Percentiles rank a stretch among this genome's conserved stretches.
Evolutionary conservation across 2,329 filamentous ascomycete species (phyloP).

Genomic region (Verticillium zaregamsianum): DNA sequence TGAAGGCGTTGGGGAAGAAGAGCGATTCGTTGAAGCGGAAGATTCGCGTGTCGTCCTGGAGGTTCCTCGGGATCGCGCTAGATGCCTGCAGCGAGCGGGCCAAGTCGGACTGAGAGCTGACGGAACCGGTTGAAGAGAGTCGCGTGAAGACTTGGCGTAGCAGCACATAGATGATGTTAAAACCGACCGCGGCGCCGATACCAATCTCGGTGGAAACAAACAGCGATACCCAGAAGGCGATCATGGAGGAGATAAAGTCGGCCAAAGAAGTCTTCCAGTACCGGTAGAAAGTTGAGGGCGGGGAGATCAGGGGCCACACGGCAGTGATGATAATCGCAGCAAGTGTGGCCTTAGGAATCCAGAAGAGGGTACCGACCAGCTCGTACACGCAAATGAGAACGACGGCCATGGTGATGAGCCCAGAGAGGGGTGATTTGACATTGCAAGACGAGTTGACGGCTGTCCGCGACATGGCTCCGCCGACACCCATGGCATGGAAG

Average conservation of each 20-base stretch:
- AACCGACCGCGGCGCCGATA: conserved; percentile 55
- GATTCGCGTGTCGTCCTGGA: conserved; percentile 47
- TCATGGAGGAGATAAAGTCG: conserved; percentile 60
- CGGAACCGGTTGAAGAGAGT: conserved; percentile 20
- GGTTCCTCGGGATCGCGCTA: conserved; percentile 10
- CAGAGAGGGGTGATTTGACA: conserved; percentile 58
- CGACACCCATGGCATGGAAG: conserved; percentile 60
- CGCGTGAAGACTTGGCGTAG: conserved; percentile 49
- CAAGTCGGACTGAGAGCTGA: conserved; percentile 22
- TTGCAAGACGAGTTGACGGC: conserved; percentile 63
- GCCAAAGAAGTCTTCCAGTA: conserved; percentile 63
- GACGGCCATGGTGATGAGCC: conserved; percentile 55
- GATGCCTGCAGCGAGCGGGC: conserved; percentile 11
- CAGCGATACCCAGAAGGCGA: conserved; percentile 61
- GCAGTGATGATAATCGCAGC: conserved; percentile 65
- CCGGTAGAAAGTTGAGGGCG: conserved; percentile 54
- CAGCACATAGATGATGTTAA: conserved; percentile 59
- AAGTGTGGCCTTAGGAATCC: conserved; percentile 63
- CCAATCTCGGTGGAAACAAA: conserved; percentile 58
- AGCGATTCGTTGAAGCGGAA: conserved; percentile 54
- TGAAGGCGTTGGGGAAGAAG: conserved; percentile 58
- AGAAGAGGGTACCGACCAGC: conserved; percentile 57
- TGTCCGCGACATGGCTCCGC: conserved; percentile 63
- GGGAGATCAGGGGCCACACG: conserved; percentile 57
- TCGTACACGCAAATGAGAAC: conserved; percentile 60